Evolutionary conservation across 176 grass and related monocot species (phyloP).

Genomic region (Hordeum vulgare): MorexV3_pseudomolecules_assembly NC_058519.1:25017285-25017784

Average conservation of each 20-base stretch:
- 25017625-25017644: conserved; percentile 61
- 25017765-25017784: not conserved
- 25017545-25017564: conserved; percentile 34
- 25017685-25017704: conserved; percentile 59
- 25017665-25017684: conserved; percentile 40
- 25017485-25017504: not conserved
- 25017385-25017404: not conserved
- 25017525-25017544: not conserved
- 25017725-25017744: conserved; percentile 40
- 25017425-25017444: not conserved
- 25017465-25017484: not conserved
- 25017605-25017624: conserved; percentile 50
- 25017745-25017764: no score
- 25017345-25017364: not conserved
- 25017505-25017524: not conserved
- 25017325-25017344: not conserved
- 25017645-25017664: conserved; percentile 65
- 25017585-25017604: conserved; percentile 47
- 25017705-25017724: conserved; percentile 44
- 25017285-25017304: not conserved
- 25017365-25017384: not conserved
- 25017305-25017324: not conserved
- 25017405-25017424: not conserved
- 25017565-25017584: conserved; percentile 42
- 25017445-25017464: not conserved